phyloP scores from a whole-genome alignment of 2,329 filamentous ascomycete species.

The Penicillium decumbens region DNA sequence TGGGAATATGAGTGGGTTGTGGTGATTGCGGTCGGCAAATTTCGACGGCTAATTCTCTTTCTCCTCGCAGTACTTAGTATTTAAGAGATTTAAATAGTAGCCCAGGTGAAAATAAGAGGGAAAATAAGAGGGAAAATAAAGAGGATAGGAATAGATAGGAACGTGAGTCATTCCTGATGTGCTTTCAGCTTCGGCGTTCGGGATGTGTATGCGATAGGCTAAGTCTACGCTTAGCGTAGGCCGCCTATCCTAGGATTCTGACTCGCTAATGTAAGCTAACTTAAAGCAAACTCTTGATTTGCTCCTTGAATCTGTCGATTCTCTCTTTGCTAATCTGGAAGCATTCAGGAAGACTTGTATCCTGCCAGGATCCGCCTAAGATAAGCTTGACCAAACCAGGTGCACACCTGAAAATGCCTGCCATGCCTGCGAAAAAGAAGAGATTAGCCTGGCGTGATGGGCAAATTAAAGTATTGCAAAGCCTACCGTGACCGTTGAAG shows the following conservation, averaged over 20 bases:
- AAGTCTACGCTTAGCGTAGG: not conserved
- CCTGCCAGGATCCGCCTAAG: not conserved
- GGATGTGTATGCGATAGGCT: not conserved
- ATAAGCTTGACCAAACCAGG: not conserved
- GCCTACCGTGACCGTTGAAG: not conserved
- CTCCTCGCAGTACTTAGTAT: not conserved
- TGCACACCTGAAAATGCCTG: not conserved
- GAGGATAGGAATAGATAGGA: not conserved
- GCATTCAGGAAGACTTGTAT: not conserved
- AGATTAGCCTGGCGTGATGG: not conserved
- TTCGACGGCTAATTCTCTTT: not conserved
- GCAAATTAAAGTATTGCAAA: not conserved
- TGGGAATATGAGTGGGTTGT: not conserved
- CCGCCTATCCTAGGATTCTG: not conserved
- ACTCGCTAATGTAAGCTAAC: not conserved
- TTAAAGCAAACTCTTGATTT: not conserved
- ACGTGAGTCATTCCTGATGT: not conserved
- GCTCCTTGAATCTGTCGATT: not conserved
- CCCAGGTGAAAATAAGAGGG: not conserved
- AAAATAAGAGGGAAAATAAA: not conserved
- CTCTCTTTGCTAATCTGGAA: not conserved
- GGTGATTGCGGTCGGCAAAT: conserved; percentile 1
- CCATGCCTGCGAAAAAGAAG: not conserved
- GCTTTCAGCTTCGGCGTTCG: not conserved
- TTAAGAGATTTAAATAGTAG: not conserved